These are phyloP conservation scores for Anisodus acutangulus DNA, from an alignment of 257 asterid genomes.

Conservation along the genomic window DNA sequence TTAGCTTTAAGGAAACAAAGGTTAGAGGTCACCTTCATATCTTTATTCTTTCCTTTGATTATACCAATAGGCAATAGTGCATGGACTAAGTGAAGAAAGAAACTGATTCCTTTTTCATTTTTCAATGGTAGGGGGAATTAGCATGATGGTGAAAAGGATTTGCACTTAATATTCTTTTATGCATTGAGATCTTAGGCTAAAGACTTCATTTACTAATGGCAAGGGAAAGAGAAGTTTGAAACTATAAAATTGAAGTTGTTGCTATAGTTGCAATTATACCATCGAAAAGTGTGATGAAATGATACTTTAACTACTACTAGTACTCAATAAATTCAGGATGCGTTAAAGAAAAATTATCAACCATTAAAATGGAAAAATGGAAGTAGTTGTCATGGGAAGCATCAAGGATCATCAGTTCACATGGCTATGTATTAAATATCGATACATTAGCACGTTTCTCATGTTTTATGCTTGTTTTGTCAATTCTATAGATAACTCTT, in stretches of 20 bases:
- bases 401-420: not conserved
- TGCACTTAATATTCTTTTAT: not conserved
- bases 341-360: not conserved
- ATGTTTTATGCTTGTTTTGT: slow-evolving; percentile 20
- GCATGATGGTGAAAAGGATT: not conserved
- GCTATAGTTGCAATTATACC: not conserved
- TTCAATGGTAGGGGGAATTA: not conserved
- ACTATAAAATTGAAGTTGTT: not conserved
- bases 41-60: slow-evolving; percentile 8
- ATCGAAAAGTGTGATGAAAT: not conserved
- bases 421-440: not conserved
- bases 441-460: slow-evolving; percentile 38
- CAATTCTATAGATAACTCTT: slow-evolving; percentile 14
- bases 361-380: not conserved
- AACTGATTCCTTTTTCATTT: not conserved
- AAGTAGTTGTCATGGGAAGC: not conserved
- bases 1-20: not conserved
- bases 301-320: not conserved
- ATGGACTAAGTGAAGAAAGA: not conserved
- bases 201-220: not conserved
- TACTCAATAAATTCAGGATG: too few species aligned
- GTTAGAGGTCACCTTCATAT: not conserved
- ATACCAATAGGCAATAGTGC: not conserved
- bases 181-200: not conserved
- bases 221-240: not conserved